phyloP scores from a whole-genome alignment of 2,329 filamentous ascomycete genomes.

The Colletotrichum echinochloae region DNA sequence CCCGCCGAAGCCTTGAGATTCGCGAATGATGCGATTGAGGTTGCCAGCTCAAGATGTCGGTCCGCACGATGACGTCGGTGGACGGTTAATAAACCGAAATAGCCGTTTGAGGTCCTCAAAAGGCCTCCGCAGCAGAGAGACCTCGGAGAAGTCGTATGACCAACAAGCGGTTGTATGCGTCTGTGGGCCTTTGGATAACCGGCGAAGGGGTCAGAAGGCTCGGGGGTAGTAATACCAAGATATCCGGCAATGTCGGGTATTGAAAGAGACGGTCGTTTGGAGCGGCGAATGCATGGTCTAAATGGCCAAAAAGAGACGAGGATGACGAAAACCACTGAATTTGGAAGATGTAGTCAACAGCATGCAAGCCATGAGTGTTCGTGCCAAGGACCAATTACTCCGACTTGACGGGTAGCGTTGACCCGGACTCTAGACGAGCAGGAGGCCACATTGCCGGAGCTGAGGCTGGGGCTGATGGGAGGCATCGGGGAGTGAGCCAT shows the following conservation, averaged over 20 bases:
- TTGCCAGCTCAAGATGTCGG: background rate
- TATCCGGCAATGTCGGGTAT: conserved; percentile 8
- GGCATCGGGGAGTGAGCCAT: conserved; percentile 8
- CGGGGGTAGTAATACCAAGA: conserved; percentile 6
- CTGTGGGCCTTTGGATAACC: conserved; percentile 2
- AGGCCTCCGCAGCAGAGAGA: background rate
- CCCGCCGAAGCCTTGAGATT: background rate
- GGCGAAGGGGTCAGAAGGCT: conserved; percentile 11
- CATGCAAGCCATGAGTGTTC: conserved; percentile 14
- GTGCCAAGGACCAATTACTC: background rate
- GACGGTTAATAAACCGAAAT: conserved; percentile 4
- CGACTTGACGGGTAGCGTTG: background rate
- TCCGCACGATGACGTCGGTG: conserved; percentile 27
- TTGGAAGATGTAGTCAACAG: background rate
- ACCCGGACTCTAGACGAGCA: background rate
- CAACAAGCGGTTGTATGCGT: conserved; percentile 21
- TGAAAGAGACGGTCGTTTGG: background rate
- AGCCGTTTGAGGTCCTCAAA: conserved; percentile 12
- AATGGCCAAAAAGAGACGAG: conserved; percentile 1
- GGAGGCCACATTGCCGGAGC: conserved; percentile 12
- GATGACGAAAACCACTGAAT: background rate
- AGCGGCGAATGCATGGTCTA: conserved; percentile 10
- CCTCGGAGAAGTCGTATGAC: conserved; percentile 16
- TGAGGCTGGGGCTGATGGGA: conserved; percentile 37
- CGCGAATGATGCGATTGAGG: background rate